Evolutionary conservation across 768 basidiomycete genomes (phyloP).

Genomic region (Tulasnella sp.): DNA sequence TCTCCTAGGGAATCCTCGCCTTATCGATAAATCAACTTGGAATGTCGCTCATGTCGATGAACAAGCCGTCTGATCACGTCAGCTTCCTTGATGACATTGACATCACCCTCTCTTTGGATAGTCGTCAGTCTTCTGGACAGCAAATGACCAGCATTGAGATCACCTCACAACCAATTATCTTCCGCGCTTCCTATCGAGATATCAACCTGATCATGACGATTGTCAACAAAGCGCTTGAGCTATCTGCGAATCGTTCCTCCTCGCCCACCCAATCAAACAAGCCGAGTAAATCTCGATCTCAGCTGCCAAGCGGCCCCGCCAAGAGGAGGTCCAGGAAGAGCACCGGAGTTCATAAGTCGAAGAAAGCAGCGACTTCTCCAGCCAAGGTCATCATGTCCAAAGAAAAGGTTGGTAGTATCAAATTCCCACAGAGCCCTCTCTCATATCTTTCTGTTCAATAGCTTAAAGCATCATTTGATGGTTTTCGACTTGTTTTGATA

Average conservation of each 20-base stretch:
- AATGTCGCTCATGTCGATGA: conserved; percentile 91
- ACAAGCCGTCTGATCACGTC: conserved; percentile 63
- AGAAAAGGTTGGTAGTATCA: conserved; percentile 50
- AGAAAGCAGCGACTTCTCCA: background rate
- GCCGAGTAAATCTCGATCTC: conserved; percentile 14
- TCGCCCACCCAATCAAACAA: conserved; percentile 16
- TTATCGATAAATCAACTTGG: conserved; percentile 70
- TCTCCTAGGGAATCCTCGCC: conserved; percentile 57
- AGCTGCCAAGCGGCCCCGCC: background rate
- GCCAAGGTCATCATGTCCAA: conserved; percentile 51
- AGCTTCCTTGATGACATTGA: conserved; percentile 90
- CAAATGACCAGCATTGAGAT: conserved; percentile 76
- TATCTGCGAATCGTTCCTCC: conserved; percentile 53
- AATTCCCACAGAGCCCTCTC: conserved; percentile 8
- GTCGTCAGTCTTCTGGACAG: conserved; percentile 51
- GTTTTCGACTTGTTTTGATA: conserved; percentile 84
- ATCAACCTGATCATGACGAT: conserved; percentile 79
- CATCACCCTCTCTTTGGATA: conserved; percentile 76
- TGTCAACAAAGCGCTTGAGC: conserved; percentile 70
- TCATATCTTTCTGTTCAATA: conserved; percentile 25
- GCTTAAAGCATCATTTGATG: conserved; percentile 79
- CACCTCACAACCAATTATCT: conserved; percentile 66
- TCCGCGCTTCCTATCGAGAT: conserved; percentile 92
- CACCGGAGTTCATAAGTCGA: background rate
- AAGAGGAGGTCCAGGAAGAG: background rate